These are phyloP conservation scores for Dispira parvispora DNA, from an alignment of 192 early-diverging fungal species.

Conservation along the genomic window DNA sequence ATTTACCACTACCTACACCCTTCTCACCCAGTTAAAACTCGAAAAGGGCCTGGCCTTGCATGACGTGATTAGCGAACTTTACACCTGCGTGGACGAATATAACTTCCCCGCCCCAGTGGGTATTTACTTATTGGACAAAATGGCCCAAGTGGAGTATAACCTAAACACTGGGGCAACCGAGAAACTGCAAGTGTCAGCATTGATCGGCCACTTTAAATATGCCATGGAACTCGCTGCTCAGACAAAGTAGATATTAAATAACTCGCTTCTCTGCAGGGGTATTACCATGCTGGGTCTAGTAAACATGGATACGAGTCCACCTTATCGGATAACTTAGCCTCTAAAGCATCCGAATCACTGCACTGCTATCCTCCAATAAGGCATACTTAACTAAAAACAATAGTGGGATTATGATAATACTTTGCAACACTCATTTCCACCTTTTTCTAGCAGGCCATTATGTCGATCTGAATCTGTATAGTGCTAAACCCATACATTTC, in stretches of 20 bases:
- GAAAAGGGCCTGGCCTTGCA: constrained; percentile 79
- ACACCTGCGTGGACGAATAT: constrained; percentile 39
- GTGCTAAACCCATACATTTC: no score
- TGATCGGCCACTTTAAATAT: constrained; percentile 77
- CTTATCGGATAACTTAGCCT: no score
- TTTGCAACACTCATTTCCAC: no score
- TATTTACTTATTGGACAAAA: constrained; percentile 53
- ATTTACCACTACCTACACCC: constrained; percentile 54
- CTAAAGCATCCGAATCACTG: no score
- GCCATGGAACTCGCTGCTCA: constrained; percentile 44
- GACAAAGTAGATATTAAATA: not conserved
- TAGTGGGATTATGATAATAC: no score
- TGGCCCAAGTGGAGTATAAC: constrained; percentile 84
- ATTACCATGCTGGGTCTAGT: not conserved
- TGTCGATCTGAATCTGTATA: no score
- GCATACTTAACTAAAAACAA: no score
- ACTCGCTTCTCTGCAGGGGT: not conserved
- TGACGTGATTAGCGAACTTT: constrained; percentile 77
- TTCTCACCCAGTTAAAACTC: constrained; percentile 48
- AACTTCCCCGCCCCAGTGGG: constrained; percentile 55
- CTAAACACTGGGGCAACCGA: constrained; percentile 71
- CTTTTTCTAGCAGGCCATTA: no score
- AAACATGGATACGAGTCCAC: no score
- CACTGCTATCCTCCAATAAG: no score
- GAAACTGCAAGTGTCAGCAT: constrained; percentile 68